These are phyloP conservation scores for Isabelozyma gotoi DNA, from an alignment of 805 yeast genomes.

Conservation along the genomic window DNA sequence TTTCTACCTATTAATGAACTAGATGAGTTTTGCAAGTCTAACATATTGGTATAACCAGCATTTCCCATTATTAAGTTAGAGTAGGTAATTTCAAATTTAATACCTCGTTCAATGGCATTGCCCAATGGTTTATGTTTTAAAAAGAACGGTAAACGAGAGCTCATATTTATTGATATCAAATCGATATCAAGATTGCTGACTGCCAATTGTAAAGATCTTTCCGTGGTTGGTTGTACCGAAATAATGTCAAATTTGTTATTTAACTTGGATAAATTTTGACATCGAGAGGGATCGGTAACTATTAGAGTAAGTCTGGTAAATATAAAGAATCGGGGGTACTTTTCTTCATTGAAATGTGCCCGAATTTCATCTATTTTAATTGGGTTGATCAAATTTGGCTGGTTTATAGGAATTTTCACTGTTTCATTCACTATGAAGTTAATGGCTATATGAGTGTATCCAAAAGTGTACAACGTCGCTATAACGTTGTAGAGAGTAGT, in stretches of 20 bases:
- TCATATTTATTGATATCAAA: conserved; percentile 69
- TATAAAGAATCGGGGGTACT: conserved; percentile 37
- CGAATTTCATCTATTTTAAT: conserved; percentile 36
- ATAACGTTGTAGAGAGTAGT: conserved; percentile 48
- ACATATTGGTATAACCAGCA: conserved; percentile 23
- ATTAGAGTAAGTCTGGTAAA: conserved; percentile 74
- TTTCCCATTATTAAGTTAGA: conserved; percentile 47
- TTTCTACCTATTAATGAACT: conserved; percentile 45
- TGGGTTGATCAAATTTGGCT: conserved; percentile 46
- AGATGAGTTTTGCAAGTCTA: conserved; percentile 15
- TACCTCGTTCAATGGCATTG: conserved; percentile 79
- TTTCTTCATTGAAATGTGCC: conserved; percentile 8
- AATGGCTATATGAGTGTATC: conserved; percentile 76
- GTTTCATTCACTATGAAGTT: conserved; percentile 58
- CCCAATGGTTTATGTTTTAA: conserved; percentile 83
- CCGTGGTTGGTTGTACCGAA: conserved; percentile 78
- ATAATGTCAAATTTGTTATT: conserved; percentile 67
- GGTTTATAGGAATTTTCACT: conserved; percentile 51
- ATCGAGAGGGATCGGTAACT: conserved; percentile 75
- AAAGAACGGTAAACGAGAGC: conserved; percentile 66
- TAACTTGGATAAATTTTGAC: conserved; percentile 56
- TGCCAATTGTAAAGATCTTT: conserved; percentile 73
- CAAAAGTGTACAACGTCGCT: conserved; percentile 54
- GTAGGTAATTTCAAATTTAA: conserved; percentile 78
- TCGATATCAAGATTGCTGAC: conserved; percentile 80